A percentile compares a stretch with the other conserved stretches of the same genome.
These are phyloP conservation scores for Straminergon stramineum DNA, from an alignment of 225 moss, liverwort and hornwort genomes.

Conservation along the genomic window DNA sequence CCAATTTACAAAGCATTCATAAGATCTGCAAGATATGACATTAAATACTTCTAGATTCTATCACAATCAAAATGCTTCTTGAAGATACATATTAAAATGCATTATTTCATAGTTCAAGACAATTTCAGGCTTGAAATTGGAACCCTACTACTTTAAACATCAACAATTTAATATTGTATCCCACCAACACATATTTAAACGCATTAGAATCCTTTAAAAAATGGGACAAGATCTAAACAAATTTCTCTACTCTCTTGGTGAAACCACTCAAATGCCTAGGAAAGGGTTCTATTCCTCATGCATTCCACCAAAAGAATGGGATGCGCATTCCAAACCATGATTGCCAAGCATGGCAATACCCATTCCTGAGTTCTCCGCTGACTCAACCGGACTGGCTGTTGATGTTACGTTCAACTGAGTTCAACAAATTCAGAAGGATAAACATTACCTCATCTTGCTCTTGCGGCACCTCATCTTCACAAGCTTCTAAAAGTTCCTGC, in stretches of 20 bases:
- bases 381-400: no score
- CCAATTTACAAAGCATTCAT: not conserved
- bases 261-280: no score
- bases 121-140: not conserved
- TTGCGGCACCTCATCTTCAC: not conserved
- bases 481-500: not conserved
- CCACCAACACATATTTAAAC: not conserved
- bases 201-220: not conserved
- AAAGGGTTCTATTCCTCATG: not conserved
- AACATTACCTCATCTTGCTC: no score
- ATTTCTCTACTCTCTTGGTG: not conserved
- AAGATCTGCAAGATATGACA: not conserved
- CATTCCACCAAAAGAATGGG: not conserved
- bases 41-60: not conserved
- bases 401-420: no score
- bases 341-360: not conserved
- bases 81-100: not conserved
- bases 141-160: not conserved
- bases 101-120: not conserved
- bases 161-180: no score
- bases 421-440: not conserved
- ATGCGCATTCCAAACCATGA: not conserved
- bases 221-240: not conserved
- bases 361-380: not conserved
- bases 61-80: not conserved